These are phyloP conservation scores for Solanum etuberosum DNA, from an alignment of 257 asterid species.

Conservation along the genomic window DNA sequence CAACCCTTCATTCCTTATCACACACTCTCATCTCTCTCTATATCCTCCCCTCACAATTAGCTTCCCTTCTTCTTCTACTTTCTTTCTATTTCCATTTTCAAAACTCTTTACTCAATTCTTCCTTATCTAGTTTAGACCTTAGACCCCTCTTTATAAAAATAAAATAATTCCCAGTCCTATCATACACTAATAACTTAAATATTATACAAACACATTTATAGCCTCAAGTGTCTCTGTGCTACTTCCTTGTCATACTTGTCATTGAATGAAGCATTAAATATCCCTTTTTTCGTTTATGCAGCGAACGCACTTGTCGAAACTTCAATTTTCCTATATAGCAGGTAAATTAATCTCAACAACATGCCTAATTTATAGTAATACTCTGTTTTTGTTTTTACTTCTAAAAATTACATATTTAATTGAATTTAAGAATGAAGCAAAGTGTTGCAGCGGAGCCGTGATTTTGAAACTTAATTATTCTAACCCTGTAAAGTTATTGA, in stretches of 20 bases:
- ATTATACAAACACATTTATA: not conserved
- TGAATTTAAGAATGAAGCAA: not conserved
- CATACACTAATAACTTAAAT: not conserved
- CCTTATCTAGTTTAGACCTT: not conserved
- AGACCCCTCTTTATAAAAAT: not conserved
- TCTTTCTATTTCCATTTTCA: slow-evolving; percentile 5
- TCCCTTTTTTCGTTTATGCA: not conserved
- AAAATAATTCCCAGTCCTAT: not conserved
- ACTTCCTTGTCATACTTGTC: slow-evolving; percentile 5
- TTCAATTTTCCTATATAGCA: slow-evolving; percentile 44
- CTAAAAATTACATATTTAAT: not conserved
- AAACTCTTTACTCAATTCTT: not conserved
- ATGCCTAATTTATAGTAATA: not conserved
- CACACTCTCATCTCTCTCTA: slow-evolving; percentile 5
- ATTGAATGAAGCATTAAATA: slow-evolving; percentile 16
- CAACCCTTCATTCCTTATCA: slow-evolving; percentile 1
- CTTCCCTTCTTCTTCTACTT: not conserved
- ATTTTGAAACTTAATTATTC: not conserved
- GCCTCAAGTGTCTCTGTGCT: not conserved
- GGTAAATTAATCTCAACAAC: not conserved
- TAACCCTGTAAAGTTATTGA: not conserved
- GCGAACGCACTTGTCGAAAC: not conserved
- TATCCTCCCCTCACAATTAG: not conserved
- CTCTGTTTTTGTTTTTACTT: not conserved
- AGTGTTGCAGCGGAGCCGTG: not conserved